phyloP scores from a whole-genome alignment of 1,284 basidiomycete species.

The Apiotrichum laibachii region DNA sequence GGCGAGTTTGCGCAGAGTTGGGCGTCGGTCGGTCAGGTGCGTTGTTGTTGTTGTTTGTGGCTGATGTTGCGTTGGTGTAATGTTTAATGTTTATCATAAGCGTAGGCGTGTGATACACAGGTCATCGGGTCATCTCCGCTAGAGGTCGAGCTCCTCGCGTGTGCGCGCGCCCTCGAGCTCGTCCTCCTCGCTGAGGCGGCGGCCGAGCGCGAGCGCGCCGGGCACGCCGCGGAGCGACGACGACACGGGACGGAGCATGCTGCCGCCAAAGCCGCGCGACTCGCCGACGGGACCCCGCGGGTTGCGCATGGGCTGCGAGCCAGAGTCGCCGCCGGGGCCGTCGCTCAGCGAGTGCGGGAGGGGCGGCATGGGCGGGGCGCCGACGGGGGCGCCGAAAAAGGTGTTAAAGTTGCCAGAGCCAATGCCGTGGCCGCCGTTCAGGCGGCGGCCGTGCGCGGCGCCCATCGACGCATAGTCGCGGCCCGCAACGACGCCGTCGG shows the following conservation, averaged over 20 bases:
- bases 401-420: constrained; percentile 32
- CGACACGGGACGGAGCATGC: constrained; percentile 11
- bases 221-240: constrained; percentile 23
- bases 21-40: too few relatives aligned
- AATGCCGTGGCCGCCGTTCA: constrained; percentile 24
- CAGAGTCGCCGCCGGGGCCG: constrained; percentile 10
- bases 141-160: constrained; percentile 21
- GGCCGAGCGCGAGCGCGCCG: constrained; percentile 19
- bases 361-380: constrained; percentile 43
- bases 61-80: background rate
- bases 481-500: constrained; percentile 62
- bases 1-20: too few relatives aligned
- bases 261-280: constrained; percentile 26
- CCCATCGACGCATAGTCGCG: constrained; percentile 45
- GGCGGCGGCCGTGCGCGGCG: constrained; percentile 29
- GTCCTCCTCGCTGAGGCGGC: constrained; percentile 36
- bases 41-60: too few relatives aligned
- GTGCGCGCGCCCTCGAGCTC: constrained; percentile 30
- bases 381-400: constrained; percentile 30
- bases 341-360: constrained; percentile 23
- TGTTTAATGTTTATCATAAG: background rate
- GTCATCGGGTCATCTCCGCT: background rate
- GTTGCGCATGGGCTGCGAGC: constrained; percentile 37
- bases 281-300: constrained; percentile 47
- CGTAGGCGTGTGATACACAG: background rate